Evolutionary conservation across 306 rosid species (phyloP), one percentile per base, ranked within the genome.

Genomic region (Gynostemma pentaphyllum): DNA sequence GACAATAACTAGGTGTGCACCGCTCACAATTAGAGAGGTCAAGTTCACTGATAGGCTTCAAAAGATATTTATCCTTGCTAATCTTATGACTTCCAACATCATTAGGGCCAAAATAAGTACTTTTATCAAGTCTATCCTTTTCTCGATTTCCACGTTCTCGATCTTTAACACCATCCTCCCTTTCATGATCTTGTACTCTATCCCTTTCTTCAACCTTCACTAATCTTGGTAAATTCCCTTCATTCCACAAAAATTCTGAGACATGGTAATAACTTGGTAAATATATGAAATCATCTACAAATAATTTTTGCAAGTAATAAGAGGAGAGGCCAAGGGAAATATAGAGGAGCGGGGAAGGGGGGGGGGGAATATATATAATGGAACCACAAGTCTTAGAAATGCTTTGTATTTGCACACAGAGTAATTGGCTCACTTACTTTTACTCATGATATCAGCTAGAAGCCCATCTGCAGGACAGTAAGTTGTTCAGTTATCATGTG

Each of bases 1-100:
- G 97, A 50, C 99, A 83, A 68, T 94, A 94, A 79, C 99, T 94
- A 23, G 99, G 94, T 53, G 95, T 86, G 74, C 99, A 84, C 29
- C 92, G 79, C 76, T 78, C 79, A 74, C 99, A 86, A 53, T 74
- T 81, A 72, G 94, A 86, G 69, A 94, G 94, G 73, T 94, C 99
- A 41, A 94, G 97, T 76, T 94, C 99, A 81, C 84, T 96, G 75
- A 94, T 94, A 71, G 99, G 87, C 75, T 94, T 94, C 37, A 70
- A 81, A 82, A 80, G 60, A 78, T 88, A 88, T 71, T 88, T 94
- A 64, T 92, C 98, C 76, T 76, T 78, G 81, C 74, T 24, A 36
- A 63, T 67, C 60, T 47, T 64, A 16, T 45, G 69, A 18, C 57
- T 23, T 29, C 57, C 57, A 64, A 47, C 45, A n/a, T 64, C 69